A percentile compares a stretch with the other conserved stretches of the same genome.
Conservation (phyloP, 1,284 basidiomycete species). For the Phlebopus sp. region DNA sequence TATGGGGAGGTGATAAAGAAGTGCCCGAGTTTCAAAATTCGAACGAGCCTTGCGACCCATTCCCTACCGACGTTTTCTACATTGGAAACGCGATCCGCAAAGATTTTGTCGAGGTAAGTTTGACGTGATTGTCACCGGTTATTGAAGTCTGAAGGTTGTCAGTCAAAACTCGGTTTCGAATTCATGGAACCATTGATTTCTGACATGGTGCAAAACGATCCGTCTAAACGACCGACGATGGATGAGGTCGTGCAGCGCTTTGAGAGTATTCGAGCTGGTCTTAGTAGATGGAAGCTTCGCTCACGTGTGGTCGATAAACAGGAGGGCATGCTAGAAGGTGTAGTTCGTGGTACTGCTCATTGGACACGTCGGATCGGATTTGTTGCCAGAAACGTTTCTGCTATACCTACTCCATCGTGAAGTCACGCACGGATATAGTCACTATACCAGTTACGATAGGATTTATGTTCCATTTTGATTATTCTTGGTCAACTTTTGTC, state of each 20-base stretch:
- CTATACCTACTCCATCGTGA: constrained; percentile 10
- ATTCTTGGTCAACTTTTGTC: too few relatives aligned
- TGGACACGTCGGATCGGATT: constrained; percentile 20
- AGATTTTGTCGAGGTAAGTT: constrained; percentile 28
- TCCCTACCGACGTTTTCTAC: constrained; percentile 37
- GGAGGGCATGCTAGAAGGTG: constrained; percentile 6
- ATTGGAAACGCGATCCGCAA: constrained; percentile 33
- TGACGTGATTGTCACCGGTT: too few relatives aligned
- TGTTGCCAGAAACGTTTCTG: constrained; percentile 3
- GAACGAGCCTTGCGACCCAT: constrained; percentile 29
- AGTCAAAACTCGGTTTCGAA: constrained; percentile 24
- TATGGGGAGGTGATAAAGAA: constrained; percentile 23
- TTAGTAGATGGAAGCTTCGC: constrained; percentile 28
- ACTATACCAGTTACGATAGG: too few relatives aligned
- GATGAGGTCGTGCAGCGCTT: constrained; percentile 33
- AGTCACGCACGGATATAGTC: too few relatives aligned
- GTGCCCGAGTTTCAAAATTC: constrained; percentile 23
- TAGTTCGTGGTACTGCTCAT: constrained; percentile 7
- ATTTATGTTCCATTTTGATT: too few relatives aligned
- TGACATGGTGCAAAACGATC: constrained; percentile 34
- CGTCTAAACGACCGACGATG: constrained; percentile 33
- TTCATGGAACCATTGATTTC: constrained; percentile 32
- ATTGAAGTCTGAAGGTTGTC: background rate
- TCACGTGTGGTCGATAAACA: constrained; percentile 12
- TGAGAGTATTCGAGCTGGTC: constrained; percentile 18